Percentiles rank a stretch among this genome's conserved stretches.
Evolutionary conservation across 306 rosid species (phyloP).

Genomic region (Myrica gale): DNA sequence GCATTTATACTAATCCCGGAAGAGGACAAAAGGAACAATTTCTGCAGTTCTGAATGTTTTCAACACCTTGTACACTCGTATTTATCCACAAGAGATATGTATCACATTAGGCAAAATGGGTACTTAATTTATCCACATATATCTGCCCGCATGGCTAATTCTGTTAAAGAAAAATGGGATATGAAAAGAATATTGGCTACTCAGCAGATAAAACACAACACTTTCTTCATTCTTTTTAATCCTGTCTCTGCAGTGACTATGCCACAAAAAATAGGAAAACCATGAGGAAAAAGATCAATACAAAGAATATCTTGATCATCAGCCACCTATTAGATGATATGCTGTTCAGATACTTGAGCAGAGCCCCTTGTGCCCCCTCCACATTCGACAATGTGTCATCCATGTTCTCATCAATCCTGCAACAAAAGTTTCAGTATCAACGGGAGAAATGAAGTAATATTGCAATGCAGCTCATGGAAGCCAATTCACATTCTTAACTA

Average conservation of each 20-base stretch:
- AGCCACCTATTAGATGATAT: conserved; percentile 99
- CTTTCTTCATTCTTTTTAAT: conserved; percentile 37
- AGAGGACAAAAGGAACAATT: not conserved
- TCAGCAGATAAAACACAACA: conserved; percentile 31
- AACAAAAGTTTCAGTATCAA: conserved; percentile 21
- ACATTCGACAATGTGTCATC: conserved; percentile 87
- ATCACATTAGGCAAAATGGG: conserved; percentile 39
- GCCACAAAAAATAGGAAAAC: conserved; percentile 99
- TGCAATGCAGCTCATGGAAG: conserved; percentile 6
- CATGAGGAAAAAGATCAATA: conserved; percentile 87
- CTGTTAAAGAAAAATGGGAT: conserved; percentile 21
- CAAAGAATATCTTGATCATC: conserved; percentile 99
- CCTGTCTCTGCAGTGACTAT: conserved; percentile 40
- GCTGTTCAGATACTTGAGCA: conserved; percentile 91
- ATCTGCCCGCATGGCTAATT: conserved; percentile 28
- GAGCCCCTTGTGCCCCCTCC: conserved; percentile 92
- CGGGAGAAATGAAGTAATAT: not conserved
- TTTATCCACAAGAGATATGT: conserved; percentile 34
- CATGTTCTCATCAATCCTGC: conserved; percentile 97
- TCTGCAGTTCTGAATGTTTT: conserved; percentile 25
- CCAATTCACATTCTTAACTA: conserved; percentile 16
- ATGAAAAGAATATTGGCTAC: conserved; percentile 30
- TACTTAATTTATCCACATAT: conserved; percentile 19
- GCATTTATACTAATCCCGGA: not conserved
- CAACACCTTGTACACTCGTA: conserved; percentile 39